Conservation (phyloP, 208 protist species). For the Herpetomonas tarakana region DNA sequence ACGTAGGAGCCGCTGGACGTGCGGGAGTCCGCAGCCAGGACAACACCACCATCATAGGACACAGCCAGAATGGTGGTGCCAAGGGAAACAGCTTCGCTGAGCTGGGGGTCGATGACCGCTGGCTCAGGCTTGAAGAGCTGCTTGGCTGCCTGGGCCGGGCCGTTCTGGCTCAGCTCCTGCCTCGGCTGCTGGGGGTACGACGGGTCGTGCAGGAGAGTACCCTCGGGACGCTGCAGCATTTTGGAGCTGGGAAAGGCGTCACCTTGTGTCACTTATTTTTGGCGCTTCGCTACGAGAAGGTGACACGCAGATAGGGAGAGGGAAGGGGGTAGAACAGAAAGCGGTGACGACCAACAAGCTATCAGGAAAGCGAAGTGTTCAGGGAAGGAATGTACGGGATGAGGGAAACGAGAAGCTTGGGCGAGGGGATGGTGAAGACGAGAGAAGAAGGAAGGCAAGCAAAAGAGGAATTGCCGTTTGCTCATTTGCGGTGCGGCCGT, state of each 20-base stretch:
- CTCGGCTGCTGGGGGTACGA: constrained; percentile 55
- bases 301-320: constrained; percentile 1
- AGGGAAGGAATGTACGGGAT: no score
- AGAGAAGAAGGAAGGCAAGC: no score
- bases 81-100: constrained; percentile 83
- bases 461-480: no score
- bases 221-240: constrained; percentile 74
- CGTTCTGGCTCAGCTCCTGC: constrained; percentile 55
- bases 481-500: no score
- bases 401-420: neutral
- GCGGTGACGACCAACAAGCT: no score
- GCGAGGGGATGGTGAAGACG: no score
- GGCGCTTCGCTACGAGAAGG: neutral
- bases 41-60: constrained; percentile 95
- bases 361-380: no score
- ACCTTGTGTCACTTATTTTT: no score
- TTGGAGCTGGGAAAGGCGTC: no score
- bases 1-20: constrained; percentile 97
- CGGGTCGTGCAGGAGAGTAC: constrained; percentile 74
- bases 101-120: constrained; percentile 75
- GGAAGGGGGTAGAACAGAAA: no score
- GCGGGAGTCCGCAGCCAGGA: constrained; percentile 97
- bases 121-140: constrained; percentile 71
- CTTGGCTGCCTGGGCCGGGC: constrained; percentile 53
- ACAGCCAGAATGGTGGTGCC: constrained; percentile 99